A percentile compares a stretch with the other conserved stretches of the same genome.
Conservation (phyloP, 108 stramenopile species). For the Mediolabrus comicus region DNA sequence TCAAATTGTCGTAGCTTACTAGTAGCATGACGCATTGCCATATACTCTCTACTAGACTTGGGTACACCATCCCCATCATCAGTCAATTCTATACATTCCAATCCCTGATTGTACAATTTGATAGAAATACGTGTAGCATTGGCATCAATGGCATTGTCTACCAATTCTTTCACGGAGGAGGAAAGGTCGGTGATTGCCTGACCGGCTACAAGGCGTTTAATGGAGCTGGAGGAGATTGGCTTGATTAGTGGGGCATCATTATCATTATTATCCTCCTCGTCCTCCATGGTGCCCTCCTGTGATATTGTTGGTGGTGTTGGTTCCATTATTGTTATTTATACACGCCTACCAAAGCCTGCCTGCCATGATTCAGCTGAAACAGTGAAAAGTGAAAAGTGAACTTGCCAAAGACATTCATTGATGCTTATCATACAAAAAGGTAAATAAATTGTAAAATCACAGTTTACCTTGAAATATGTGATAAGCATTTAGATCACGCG, state of each 20-base stretch:
- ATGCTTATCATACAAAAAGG: too few relatives aligned
- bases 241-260: conserved; percentile 10
- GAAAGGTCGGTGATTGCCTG: conserved; percentile 86
- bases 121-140: conserved; percentile 72
- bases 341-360: too few relatives aligned
- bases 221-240: conserved; percentile 45
- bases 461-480: too few relatives aligned
- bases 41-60: conserved; percentile 42
- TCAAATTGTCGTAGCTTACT: conserved; percentile 76
- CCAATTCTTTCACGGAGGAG: conserved; percentile 86
- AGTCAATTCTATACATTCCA: conserved; percentile 79
- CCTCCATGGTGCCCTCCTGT: not conserved
- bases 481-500: too few relatives aligned
- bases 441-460: too few relatives aligned
- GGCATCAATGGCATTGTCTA: conserved; percentile 91
- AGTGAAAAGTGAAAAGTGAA: too few relatives aligned
- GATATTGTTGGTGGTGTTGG: not conserved
- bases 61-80: conserved; percentile 89
- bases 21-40: conserved; percentile 86
- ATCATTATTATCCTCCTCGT: not conserved
- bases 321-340: not conserved
- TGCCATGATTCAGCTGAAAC: too few relatives aligned
- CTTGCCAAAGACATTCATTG: too few relatives aligned
- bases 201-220: conserved; percentile 79
- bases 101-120: conserved; percentile 74